phyloP scores from a whole-genome alignment of 2,329 filamentous ascomycete genomes.

The Alternaria consortialis region DNA sequence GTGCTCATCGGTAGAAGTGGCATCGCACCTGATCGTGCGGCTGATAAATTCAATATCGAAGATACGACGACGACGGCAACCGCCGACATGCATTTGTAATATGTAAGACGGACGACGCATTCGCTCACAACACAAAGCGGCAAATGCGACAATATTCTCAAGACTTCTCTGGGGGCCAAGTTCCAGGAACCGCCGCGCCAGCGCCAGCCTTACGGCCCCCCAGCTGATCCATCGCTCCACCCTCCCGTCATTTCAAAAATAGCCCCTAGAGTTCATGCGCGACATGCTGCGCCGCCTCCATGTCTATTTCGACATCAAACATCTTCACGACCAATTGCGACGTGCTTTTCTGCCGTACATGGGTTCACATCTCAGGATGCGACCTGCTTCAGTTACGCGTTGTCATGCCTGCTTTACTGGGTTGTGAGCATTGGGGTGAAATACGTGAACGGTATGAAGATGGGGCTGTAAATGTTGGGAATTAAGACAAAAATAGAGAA shows the following conservation, averaged over 20 bases:
- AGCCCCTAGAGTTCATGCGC: conserved; percentile 20
- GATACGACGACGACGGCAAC: conserved; percentile 9
- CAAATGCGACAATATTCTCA: conserved; percentile 4
- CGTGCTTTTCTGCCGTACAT: conserved; percentile 30
- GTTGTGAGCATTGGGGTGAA: not conserved
- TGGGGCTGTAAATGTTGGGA: conserved; percentile 2
- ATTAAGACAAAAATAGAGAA: not conserved
- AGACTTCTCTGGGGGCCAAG: conserved; percentile 10
- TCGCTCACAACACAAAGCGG: conserved; percentile 6
- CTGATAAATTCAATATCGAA: conserved; percentile 18
- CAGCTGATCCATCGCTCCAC: not conserved
- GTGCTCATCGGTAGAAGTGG: not conserved
- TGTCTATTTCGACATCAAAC: conserved; percentile 18
- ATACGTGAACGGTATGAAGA: not conserved
- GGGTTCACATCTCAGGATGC: conserved; percentile 5
- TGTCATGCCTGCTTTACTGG: not conserved
- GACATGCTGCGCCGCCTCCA: conserved; percentile 25
- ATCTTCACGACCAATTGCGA: conserved; percentile 16
- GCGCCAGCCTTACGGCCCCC: conserved; percentile 14
- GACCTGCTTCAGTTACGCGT: not conserved
- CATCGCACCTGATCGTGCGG: conserved; percentile 1
- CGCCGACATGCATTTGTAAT: not conserved
- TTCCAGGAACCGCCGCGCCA: conserved; percentile 5
- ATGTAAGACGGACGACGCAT: not conserved
- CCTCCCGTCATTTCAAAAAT: conserved; percentile 25